phyloP scores from a whole-genome alignment of 2,329 filamentous ascomycete species.

The Colletotrichum plurivorum region DNA sequence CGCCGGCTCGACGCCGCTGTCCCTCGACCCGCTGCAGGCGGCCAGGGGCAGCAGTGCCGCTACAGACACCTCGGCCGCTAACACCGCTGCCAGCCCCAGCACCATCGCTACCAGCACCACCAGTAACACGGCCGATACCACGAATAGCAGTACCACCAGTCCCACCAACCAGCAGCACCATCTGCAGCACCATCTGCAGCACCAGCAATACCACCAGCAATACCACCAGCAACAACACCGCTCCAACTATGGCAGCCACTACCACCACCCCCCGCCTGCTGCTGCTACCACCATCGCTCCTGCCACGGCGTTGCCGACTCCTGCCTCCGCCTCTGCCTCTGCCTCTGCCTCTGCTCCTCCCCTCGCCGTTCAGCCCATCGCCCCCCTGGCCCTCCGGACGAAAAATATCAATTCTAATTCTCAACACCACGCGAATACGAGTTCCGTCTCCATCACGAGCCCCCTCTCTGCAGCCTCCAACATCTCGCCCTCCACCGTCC shows the following conservation, averaged over 20 bases:
- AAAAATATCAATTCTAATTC: slow-evolving; percentile 26
- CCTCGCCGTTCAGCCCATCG: slow-evolving; percentile 11
- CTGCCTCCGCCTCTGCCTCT: background rate
- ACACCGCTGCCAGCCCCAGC: background rate
- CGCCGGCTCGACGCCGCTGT: slow-evolving; percentile 41
- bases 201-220: background rate
- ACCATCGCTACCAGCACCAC: background rate
- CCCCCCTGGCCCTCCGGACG: slow-evolving; percentile 32
- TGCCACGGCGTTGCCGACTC: no score
- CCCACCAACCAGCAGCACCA: background rate
- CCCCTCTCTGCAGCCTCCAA: slow-evolving; percentile 24
- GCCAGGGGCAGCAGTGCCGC: slow-evolving; percentile 29
- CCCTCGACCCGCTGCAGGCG: slow-evolving; percentile 36
- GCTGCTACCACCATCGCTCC: no score
- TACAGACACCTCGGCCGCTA: slow-evolving; percentile 4
- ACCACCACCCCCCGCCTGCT: no score
- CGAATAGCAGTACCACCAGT: background rate
- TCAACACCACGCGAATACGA: slow-evolving; percentile 32
- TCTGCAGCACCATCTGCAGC: background rate
- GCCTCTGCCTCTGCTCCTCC: background rate
- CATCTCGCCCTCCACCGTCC: slow-evolving; percentile 25
- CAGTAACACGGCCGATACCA: background rate
- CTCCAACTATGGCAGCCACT: no score
- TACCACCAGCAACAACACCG: background rate
- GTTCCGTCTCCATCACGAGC: slow-evolving; percentile 30